Evolutionary conservation across 345 rosid genomes (phyloP).

Genomic region (Melastoma malabathricum): DNA sequence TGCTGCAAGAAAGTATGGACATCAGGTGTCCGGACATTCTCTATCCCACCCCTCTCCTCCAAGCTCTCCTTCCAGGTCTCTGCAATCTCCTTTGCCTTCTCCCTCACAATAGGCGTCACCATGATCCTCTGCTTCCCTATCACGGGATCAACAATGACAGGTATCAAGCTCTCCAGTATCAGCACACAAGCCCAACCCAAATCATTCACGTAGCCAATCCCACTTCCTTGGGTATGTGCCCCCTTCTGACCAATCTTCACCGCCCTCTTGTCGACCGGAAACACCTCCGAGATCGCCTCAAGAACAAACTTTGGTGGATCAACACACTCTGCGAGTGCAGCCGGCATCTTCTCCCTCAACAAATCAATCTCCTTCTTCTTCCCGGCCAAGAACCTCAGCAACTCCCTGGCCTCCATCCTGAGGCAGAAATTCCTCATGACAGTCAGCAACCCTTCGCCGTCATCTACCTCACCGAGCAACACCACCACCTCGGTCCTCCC

Average conservation of each 20-base stretch:
- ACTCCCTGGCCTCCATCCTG: slow-evolving; percentile 61
- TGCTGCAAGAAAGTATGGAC: slow-evolving; percentile 96
- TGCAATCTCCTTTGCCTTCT: slow-evolving; percentile 67
- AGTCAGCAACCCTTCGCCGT: slow-evolving; percentile 50
- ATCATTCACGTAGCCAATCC: slow-evolving; percentile 28
- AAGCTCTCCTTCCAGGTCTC: slow-evolving; percentile 87
- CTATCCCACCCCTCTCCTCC: slow-evolving; percentile 86
- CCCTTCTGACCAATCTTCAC: slow-evolving; percentile 15
- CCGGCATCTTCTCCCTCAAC: slow-evolving; percentile 53
- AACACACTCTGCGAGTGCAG: slow-evolving; percentile 56
- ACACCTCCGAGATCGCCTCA: slow-evolving; percentile 82
- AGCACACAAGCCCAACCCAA: slow-evolving; percentile 94
- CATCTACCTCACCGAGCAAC: slow-evolving; percentile 67
- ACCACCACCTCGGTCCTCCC: slow-evolving; percentile 3
- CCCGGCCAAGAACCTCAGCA: slow-evolving; percentile 63
- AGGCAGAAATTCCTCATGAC: slow-evolving; percentile 40
- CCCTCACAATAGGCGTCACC: slow-evolving; percentile 61
- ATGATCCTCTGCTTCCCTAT: slow-evolving; percentile 66
- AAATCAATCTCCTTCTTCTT: slow-evolving; percentile 66
- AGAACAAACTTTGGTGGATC: slow-evolving; percentile 84
- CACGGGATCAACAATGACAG: slow-evolving; percentile 83
- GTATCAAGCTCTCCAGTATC: slow-evolving; percentile 73
- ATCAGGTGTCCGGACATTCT: slow-evolving; percentile 90
- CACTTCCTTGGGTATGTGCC: too few species aligned
- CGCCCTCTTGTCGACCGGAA: slow-evolving; percentile 67